phyloP scores from a whole-genome alignment of 257 asterid genomes.

The Nicotiana paniculata region DNA sequence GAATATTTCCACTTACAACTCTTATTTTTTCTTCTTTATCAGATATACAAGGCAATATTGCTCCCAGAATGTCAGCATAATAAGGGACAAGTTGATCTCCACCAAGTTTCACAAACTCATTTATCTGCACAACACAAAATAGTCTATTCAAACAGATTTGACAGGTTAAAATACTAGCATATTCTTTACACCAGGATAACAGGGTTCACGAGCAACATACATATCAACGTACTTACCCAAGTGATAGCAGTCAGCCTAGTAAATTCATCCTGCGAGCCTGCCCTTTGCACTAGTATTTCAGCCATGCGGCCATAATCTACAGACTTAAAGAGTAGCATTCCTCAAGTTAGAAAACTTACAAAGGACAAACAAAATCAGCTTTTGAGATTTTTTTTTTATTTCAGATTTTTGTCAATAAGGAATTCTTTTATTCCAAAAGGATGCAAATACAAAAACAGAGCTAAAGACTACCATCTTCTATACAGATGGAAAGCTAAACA shows the following conservation, averaged over 20 bases:
- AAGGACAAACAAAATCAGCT: slow-evolving; percentile 10
- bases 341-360: slow-evolving; percentile 28
- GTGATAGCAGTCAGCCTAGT: slow-evolving; percentile 94
- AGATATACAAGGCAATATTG: slow-evolving; percentile 93
- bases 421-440: background rate
- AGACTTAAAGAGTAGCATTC: slow-evolving; percentile 58
- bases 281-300: slow-evolving; percentile 96
- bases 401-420: background rate
- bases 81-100: slow-evolving; percentile 96
- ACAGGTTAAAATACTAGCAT: background rate
- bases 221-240: slow-evolving; percentile 56
- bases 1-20: slow-evolving; percentile 52
- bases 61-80: slow-evolving; percentile 97
- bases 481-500: background rate
- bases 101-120: slow-evolving; percentile 98
- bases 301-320: slow-evolving; percentile 99
- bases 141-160: slow-evolving; percentile 16
- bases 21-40: slow-evolving; percentile 98
- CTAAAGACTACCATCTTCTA: background rate
- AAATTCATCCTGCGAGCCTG: slow-evolving; percentile 89
- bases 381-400: background rate
- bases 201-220: slow-evolving; percentile 6
- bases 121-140: slow-evolving; percentile 47
- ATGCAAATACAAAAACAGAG: background rate
- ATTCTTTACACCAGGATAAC: slow-evolving; percentile 4